Evolutionary conservation across 345 rosid species (phyloP).

Genomic region (Kernera saxatilis): DNA sequence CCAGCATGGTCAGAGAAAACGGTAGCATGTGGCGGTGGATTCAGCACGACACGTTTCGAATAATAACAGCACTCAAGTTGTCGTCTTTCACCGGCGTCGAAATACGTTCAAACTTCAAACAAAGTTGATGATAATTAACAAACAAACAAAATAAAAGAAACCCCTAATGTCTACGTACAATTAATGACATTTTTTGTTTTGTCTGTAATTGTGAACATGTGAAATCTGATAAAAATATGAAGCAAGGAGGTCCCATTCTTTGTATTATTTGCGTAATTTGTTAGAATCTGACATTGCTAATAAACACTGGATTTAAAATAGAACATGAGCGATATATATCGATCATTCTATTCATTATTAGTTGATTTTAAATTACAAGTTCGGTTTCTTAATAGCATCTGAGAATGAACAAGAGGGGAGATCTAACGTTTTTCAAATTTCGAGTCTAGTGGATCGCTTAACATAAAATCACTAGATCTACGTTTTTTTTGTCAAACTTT

Average conservation of each 20-base stretch:
- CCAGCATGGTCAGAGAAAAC: constrained; percentile 8
- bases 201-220: constrained; percentile 4
- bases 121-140: neutral
- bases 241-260: neutral
- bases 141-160: constrained; percentile 8
- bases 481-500: neutral
- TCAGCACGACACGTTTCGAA: neutral
- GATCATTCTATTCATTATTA: neutral
- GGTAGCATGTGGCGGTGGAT: constrained; percentile 13
- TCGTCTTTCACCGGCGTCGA: constrained; percentile 17
- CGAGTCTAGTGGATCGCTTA: neutral
- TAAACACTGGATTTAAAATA: neutral
- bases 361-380: neutral
- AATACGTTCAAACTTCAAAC: constrained; percentile 14
- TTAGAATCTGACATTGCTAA: neutral
- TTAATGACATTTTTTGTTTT: neutral
- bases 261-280: neutral
- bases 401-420: neutral
- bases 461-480: neutral
- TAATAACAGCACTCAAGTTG: neutral
- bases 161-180: neutral
- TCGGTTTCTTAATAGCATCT: neutral
- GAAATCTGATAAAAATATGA: neutral
- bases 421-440: neutral
- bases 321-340: neutral